Evolutionary conservation across 1,139 yeast species (phyloP).

Genomic region (Yamadazyma membranifaciens): DNA sequence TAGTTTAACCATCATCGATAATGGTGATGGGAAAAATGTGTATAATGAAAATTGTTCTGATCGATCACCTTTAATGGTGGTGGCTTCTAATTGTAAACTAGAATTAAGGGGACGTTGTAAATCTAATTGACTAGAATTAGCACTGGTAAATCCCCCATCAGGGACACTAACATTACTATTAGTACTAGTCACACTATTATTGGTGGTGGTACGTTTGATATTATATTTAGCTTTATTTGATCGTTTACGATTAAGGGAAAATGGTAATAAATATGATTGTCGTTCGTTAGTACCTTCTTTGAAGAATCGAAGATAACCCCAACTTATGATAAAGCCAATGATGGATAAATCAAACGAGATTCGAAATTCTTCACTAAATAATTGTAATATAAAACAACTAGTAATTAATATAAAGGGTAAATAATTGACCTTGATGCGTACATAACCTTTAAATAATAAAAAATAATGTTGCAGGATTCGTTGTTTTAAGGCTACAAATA

Average conservation of each 20-base stretch:
- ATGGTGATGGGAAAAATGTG: conserved; percentile 46
- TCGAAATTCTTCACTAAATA: conserved; percentile 29
- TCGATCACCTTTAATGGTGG: conserved; percentile 34
- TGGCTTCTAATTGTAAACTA: conserved; percentile 25
- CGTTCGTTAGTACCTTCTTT: conserved; percentile 44
- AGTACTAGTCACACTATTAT: neutral
- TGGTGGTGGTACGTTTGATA: conserved; percentile 9
- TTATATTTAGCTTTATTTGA: conserved; percentile 19
- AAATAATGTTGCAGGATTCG: conserved; percentile 44
- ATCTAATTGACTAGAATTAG: conserved; percentile 2
- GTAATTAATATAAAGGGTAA: conserved; percentile 34
- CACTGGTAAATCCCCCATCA: conserved; percentile 6
- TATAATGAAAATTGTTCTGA: conserved; percentile 40
- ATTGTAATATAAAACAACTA: conserved; percentile 18
- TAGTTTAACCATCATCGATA: conserved; percentile 28
- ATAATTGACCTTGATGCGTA: conserved; percentile 38
- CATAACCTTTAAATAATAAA: conserved; percentile 36
- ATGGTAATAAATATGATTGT: conserved; percentile 41
- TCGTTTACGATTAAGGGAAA: conserved; percentile 23
- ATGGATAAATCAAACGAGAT: conserved; percentile 25
- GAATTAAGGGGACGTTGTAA: conserved; percentile 4
- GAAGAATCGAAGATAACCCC: conserved; percentile 40
- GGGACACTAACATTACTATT: neutral
- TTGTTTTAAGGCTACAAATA: conserved; percentile 45
- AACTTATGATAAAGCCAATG: conserved; percentile 35